Evolutionary conservation across 305 asterid genomes (phyloP), one percentile per base, ranked within the genome.

Genomic region (Fraxinus greggii): DNA sequence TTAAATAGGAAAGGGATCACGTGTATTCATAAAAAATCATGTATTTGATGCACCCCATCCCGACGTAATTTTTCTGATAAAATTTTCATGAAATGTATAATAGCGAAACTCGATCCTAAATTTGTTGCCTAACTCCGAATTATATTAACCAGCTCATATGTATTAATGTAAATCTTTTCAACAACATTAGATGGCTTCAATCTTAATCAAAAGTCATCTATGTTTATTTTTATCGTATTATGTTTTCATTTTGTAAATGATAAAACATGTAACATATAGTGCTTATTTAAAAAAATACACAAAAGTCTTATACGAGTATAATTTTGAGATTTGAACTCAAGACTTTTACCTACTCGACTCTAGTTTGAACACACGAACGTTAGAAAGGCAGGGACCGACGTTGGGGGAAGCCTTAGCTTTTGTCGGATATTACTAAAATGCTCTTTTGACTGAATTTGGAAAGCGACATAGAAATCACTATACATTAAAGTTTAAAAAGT

Each of bases 401-500:
- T 85, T 83, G 89, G 87, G 83, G 67, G 81, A 91, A 88, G 92
- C 61, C 81, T 82, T 85, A 82, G 90, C 87, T 89, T 89, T 92
- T 90, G 93, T 90, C 90, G 93, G 94, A 85, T 90, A 85, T 89
- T 89, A 86, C 90, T 88, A 87, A 94, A 92, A 93, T 92, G 87
- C 83, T 84, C 90, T 91, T 94, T 94, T 93, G 98, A 93, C 94
- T 87, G 93, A 74, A 84, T 74, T 87, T 84, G 78, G 81, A 91
- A 86, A 86, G 90, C 87, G 85, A 85, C 86, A 89, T 85, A 79
- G 84, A 81, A 61, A 84, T 81, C 86, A 78, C 86, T 87, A 88
- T 89, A 93, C 89, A 93, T 90, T 90, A 91, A 90, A 78, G 88
- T 80, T 82, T 72, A 79, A 88, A 81, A 88, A 79, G 85, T 79